Evolutionary conservation across 2,329 filamentous ascomycete species (phyloP).

Genomic region (Dichotomopilus funicola): DNA sequence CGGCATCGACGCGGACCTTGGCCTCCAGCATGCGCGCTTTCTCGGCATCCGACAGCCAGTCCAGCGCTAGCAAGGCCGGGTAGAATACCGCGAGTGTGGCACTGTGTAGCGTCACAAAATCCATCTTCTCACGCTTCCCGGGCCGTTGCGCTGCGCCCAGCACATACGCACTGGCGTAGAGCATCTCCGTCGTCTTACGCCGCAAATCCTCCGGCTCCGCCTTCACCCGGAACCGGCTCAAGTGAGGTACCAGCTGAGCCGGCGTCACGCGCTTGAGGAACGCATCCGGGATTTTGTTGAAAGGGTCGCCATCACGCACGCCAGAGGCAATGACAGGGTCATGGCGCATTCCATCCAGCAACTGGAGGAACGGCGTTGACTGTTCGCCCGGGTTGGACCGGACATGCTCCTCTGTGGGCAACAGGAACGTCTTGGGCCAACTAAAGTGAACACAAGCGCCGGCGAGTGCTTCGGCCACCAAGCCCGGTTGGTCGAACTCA

Average conservation of each 20-base stretch:
- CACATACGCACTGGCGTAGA: constrained; percentile 5
- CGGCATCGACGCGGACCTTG: background rate
- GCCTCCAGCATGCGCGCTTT: constrained; percentile 9
- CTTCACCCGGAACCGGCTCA: background rate
- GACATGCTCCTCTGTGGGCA: constrained; percentile 1
- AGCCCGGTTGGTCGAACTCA: constrained; percentile 6
- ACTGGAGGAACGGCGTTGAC: background rate
- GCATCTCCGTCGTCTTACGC: background rate
- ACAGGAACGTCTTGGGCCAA: constrained; percentile 1
- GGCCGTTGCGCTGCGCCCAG: constrained; percentile 7
- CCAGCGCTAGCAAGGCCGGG: constrained; percentile 2
- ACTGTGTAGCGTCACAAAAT: constrained; percentile 7
- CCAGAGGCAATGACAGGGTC: constrained; percentile 1
- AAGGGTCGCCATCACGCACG: background rate
- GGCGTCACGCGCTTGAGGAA: background rate
- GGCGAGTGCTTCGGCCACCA: constrained; percentile 9
- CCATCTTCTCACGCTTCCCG: constrained; percentile 1
- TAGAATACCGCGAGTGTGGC: constrained; percentile 5
- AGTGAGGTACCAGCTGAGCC: background rate
- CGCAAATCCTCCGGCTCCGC: background rate
- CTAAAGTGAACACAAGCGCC: constrained; percentile 2
- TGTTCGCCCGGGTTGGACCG: background rate
- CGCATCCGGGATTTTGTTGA: constrained; percentile 8
- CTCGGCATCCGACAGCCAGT: constrained; percentile 8
- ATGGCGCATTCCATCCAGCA: background rate